Percentiles rank a stretch among this genome's conserved stretches.
Conservation (phyloP, 2,329 filamentous ascomycete species). For the Aspergillus japonicus region DNA sequence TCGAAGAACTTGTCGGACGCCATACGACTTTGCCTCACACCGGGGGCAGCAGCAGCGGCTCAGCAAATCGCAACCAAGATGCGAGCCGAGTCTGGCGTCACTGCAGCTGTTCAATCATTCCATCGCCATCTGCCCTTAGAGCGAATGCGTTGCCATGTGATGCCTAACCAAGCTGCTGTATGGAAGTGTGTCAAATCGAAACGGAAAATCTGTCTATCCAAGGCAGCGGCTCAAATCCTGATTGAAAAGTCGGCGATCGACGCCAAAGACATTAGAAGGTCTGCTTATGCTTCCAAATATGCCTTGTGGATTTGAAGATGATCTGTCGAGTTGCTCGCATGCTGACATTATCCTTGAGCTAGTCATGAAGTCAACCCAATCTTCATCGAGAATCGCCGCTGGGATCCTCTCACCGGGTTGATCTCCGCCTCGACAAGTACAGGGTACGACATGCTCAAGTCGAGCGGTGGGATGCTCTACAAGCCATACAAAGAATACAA, state of each 20-base stretch:
- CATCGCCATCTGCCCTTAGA: slow-evolving; percentile 37
- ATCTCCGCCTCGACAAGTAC: slow-evolving; percentile 27
- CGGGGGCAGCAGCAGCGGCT: slow-evolving; percentile 38
- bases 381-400: slow-evolving; percentile 34
- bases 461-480: slow-evolving; percentile 27
- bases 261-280: slow-evolving; percentile 23
- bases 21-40: slow-evolving; percentile 46
- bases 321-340: neutral
- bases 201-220: slow-evolving; percentile 21
- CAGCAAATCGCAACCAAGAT: slow-evolving; percentile 40
- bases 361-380: slow-evolving; percentile 32
- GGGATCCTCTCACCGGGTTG: slow-evolving; percentile 33
- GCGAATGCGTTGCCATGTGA: slow-evolving; percentile 26
- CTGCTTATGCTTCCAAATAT: neutral
- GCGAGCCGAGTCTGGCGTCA: slow-evolving; percentile 42
- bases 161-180: slow-evolving; percentile 28
- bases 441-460: slow-evolving; percentile 26
- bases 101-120: slow-evolving; percentile 46
- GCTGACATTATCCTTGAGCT: neutral
- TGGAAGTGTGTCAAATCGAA: slow-evolving; percentile 25
- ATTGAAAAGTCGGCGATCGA: slow-evolving; percentile 24
- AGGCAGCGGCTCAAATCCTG: slow-evolving; percentile 25
- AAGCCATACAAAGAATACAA: slow-evolving; percentile 30
- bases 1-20: slow-evolving; percentile 46
- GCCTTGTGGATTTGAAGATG: neutral